Conservation (phyloP, 139 green algal genomes). For the Chlorella sp. region DNA sequence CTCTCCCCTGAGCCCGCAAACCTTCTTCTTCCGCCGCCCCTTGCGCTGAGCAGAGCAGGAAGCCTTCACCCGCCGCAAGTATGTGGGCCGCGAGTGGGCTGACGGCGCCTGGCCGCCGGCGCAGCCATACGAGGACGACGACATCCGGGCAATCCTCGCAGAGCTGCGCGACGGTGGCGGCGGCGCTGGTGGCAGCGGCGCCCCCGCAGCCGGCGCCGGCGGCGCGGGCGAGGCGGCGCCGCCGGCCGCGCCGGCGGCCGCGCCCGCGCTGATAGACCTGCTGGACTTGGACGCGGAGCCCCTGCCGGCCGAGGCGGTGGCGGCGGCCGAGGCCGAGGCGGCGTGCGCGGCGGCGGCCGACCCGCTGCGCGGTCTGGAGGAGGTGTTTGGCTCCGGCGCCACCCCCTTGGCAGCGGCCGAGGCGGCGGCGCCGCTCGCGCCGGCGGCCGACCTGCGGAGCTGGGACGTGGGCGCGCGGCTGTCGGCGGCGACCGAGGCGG, state of each 20-base stretch:
- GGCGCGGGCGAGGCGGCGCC: background rate
- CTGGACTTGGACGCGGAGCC: conserved; percentile 24
- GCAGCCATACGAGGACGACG: background rate
- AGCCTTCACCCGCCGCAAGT: conserved; percentile 54
- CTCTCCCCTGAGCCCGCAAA: too few relatives aligned
- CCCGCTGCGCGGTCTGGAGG: conserved; percentile 6
- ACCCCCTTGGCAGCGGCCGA: background rate
- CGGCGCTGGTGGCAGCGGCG: background rate
- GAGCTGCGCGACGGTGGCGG: background rate
- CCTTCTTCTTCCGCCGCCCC: background rate
- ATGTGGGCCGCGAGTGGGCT: conserved; percentile 15
- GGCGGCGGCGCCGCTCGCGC: background rate
- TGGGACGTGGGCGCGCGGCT: conserved; percentile 33
- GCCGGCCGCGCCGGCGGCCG: background rate
- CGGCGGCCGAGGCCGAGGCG: background rate
- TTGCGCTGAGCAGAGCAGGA: conserved; percentile 38
- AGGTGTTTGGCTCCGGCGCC: background rate
- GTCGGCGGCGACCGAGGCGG: background rate
- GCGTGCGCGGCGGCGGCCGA: background rate
- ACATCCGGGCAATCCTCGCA: conserved; percentile 7
- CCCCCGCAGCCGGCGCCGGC: background rate
- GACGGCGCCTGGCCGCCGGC: conserved; percentile 22
- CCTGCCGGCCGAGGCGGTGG: background rate
- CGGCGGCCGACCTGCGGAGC: conserved; percentile 4
- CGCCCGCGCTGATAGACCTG: conserved; percentile 13